These are phyloP conservation scores for Suillus luteus DNA, from an alignment of 768 basidiomycete genomes.

Conservation along the genomic window DNA sequence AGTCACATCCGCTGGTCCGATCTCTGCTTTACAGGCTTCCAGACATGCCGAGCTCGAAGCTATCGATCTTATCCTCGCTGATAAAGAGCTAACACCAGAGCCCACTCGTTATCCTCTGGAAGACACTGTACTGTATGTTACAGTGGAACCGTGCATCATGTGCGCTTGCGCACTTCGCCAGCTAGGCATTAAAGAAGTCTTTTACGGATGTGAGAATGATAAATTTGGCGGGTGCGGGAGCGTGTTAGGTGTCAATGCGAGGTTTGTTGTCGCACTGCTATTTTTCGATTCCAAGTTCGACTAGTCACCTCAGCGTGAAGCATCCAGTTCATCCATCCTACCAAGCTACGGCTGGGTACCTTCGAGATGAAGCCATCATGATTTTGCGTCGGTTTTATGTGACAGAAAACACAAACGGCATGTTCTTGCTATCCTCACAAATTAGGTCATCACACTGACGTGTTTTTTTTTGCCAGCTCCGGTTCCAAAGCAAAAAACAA, in stretches of 20 bases:
- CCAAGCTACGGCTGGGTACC: conserved; percentile 71
- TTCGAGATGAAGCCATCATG: conserved; percentile 85
- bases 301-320: conserved; percentile 46
- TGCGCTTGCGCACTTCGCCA: conserved; percentile 95
- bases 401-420: conserved; percentile 91
- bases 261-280: conserved; percentile 45
- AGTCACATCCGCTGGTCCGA: conserved; percentile 7
- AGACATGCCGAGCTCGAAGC: conserved; percentile 98
- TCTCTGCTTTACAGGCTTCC: conserved; percentile 67
- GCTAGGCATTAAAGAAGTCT: conserved; percentile 86
- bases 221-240: conserved; percentile 97
- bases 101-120: conserved; percentile 59
- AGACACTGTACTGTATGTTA: conserved; percentile 89
- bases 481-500: conserved; percentile 82
- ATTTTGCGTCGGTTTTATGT: conserved; percentile 86
- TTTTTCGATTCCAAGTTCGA: conserved; percentile 1
- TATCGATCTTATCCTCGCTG: conserved; percentile 81
- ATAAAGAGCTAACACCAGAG: conserved; percentile 56
- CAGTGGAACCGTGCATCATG: conserved; percentile 99
- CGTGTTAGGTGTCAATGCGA: conserved; percentile 82
- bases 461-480: conserved; percentile 60
- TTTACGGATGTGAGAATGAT: conserved; percentile 94
- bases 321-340: conserved; percentile 80
- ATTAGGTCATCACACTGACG: conserved; percentile 12
- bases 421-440: conserved; percentile 23